Evolutionary conservation across 352 stramenopile species (phyloP), one percentile per base, ranked within the genome.

Genomic region (Phytophthora meadii): DNA sequence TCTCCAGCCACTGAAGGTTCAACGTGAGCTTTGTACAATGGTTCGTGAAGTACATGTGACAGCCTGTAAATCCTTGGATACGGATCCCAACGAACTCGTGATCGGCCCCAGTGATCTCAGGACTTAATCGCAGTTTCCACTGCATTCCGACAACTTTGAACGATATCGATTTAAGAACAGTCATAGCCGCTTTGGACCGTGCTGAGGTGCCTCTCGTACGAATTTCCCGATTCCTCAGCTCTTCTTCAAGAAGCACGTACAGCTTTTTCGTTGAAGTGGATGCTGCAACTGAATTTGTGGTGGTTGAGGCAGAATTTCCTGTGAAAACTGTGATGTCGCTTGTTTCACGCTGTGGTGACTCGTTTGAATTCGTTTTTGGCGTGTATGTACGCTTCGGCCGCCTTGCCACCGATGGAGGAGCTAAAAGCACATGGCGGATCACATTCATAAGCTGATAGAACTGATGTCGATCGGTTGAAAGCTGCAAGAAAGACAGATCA

Each of bases 361-460:
- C 52, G 5, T 39, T 53, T 4, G 44, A 58, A 8, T 60, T 47
- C 39, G 52, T 37, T 51, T 36, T 63, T 25, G 54, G 54, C 12
- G 49, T 65, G 57, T 62, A 65, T 50, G 57, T 57, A 40, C 65
- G 67, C 30, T 68, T 80, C 4, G 67, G 49, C 54, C 81, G 74
- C 24, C 61, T 65, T 2, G 70, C 52, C 5, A 81, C 53, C 1
- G 69, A 82, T 10, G 87, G 87, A 6, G 87, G 85, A 6, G 87
- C 85, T 2, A 95, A 61, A 7, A 94, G 55, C 1, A 95, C 87
- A 54, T 93, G 82, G 6, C 82, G 71, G 41, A 90, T 70, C 3
- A 94, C 85, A 34, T 90, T 88, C 36, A 95, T 68, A 17, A 92
- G 76, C 58, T 95, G 87, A 53, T 90, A 94, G 50, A 95, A 95